These are phyloP conservation scores for Rutstroemia sp. DNA, from an alignment of 2,329 filamentous ascomycete genomes.

Conservation along the genomic window DNA sequence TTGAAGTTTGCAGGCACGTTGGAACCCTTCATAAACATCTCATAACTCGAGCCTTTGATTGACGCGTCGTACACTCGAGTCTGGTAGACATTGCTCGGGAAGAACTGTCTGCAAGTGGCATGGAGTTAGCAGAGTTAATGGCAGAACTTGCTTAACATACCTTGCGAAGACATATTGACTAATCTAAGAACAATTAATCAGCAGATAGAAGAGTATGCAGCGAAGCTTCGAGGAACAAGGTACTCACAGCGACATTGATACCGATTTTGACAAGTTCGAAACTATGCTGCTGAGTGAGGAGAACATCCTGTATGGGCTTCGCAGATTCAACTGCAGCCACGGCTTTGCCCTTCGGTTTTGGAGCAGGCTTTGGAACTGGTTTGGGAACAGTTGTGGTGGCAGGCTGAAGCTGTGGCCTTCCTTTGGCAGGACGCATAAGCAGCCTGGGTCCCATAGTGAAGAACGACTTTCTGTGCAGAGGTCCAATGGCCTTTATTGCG, in stretches of 20 bases:
- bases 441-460: background rate
- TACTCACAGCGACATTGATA: conserved; percentile 13
- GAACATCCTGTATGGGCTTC: background rate
- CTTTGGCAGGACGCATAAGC: background rate
- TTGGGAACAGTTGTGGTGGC: no score
- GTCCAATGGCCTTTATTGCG: no score
- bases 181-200: conserved; percentile 7
- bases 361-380: background rate
- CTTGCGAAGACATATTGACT: conserved; percentile 11
- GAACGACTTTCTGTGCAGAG: no score
- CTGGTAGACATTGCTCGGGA: conserved; percentile 1
- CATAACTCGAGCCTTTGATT: background rate
- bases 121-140: background rate
- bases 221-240: background rate
- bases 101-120: background rate
- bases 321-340: background rate
- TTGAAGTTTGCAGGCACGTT: background rate
- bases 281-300: conserved; percentile 11
- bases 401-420: background rate
- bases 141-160: background rate
- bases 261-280: conserved; percentile 13
- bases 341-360: background rate
- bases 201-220: background rate
- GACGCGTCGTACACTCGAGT: conserved; percentile 1
- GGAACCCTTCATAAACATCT: conserved; percentile 1